These are phyloP conservation scores for Aspergillus haitiensis DNA, from an alignment of 495 filamentous ascomycete species.

Conservation along the genomic window DNA sequence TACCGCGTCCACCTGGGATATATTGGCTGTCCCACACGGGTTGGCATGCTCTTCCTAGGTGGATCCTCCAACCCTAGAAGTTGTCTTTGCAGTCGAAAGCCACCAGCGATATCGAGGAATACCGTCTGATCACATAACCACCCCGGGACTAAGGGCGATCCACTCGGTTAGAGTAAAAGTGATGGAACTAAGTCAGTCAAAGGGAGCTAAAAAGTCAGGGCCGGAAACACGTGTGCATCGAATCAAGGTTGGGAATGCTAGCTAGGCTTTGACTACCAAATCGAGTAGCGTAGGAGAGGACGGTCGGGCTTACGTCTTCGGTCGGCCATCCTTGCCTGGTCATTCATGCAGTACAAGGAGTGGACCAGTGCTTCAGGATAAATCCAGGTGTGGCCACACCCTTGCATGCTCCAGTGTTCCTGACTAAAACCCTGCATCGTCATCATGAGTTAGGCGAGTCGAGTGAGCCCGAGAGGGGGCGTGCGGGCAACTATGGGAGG, in stretches of 20 bases:
- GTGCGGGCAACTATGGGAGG: slow-evolving; percentile 6
- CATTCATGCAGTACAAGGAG: slow-evolving; percentile 17
- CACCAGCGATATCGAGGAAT: slow-evolving; percentile 16
- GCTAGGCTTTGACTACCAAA: background rate
- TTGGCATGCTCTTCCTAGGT: slow-evolving; percentile 25
- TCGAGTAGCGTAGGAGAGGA: slow-evolving; percentile 2
- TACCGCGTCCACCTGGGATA: slow-evolving; percentile 16
- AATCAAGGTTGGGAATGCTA: slow-evolving; percentile 12
- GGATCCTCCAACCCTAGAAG: slow-evolving; percentile 19
- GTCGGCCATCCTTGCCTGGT: slow-evolving; percentile 22
- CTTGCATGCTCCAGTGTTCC: slow-evolving; percentile 23
- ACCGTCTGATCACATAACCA: slow-evolving; percentile 24
- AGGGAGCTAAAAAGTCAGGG: slow-evolving; percentile 2
- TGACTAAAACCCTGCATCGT: slow-evolving; percentile 16
- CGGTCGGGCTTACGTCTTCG: slow-evolving; percentile 18
- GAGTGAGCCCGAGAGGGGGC: slow-evolving; percentile 1
- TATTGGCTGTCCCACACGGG: slow-evolving; percentile 24
- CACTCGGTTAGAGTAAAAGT: slow-evolving; percentile 5
- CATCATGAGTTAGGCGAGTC: slow-evolving; percentile 5
- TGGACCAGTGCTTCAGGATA: slow-evolving; percentile 20
- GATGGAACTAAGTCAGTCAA: slow-evolving; percentile 10
- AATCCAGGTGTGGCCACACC: slow-evolving; percentile 14
- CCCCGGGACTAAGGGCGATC: slow-evolving; percentile 18
- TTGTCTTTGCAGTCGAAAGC: slow-evolving; percentile 17
- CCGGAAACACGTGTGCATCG: background rate